Conservation (phyloP, 176 grass and related monocot species). For the Carex littledalei region DNA sequence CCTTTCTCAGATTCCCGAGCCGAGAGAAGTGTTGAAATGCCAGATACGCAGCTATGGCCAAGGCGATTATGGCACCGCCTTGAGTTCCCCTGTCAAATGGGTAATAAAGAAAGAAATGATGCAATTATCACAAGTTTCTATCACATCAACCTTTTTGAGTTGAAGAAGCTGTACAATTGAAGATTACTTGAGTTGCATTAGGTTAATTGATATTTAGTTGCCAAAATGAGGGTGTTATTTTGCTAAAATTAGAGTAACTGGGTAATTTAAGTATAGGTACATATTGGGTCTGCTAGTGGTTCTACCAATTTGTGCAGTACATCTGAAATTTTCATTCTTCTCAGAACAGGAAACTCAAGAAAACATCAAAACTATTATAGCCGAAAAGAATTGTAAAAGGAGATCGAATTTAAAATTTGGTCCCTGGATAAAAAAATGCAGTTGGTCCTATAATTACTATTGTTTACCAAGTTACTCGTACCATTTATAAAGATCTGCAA, state of each 20-base stretch:
- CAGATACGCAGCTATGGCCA: constrained; percentile 61
- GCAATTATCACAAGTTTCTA: background rate
- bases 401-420: background rate
- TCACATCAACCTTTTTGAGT: background rate
- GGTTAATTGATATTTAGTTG: background rate
- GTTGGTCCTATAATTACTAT: background rate
- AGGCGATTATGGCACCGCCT: constrained; percentile 58
- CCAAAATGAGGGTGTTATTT: background rate
- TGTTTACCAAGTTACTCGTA: background rate
- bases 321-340: background rate
- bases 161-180: background rate
- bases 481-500: background rate
- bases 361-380: background rate
- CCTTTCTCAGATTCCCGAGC: constrained; percentile 47
- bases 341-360: background rate
- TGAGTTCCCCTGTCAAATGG: constrained; percentile 55
- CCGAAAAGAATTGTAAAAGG: background rate
- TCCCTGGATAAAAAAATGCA: background rate
- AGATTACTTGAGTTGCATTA: background rate
- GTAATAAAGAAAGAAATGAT: background rate
- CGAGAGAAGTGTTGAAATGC: constrained; percentile 89
- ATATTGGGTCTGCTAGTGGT: background rate
- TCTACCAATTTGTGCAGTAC: background rate
- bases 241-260: background rate
- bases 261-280: background rate